Evolutionary conservation across 2,329 filamentous ascomycete species (phyloP).

Genomic region (Pseudogymnoascus sp.): DNA sequence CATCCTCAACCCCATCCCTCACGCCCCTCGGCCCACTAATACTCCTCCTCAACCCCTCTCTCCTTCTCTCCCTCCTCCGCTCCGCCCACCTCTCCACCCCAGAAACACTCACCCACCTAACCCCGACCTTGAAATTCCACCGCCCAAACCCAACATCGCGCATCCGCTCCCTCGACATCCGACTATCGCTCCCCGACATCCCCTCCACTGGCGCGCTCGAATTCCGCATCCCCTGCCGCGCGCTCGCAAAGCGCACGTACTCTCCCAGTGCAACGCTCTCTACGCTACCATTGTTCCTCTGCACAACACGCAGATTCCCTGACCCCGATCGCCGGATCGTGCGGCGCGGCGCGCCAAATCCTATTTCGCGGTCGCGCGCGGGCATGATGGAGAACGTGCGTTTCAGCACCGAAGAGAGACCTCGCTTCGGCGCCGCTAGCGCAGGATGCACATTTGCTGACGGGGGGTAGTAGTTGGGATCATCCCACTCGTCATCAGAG

Average conservation of each 20-base stretch:
- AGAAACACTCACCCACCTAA: conserved; percentile 40
- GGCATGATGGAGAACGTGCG: conserved; percentile 54
- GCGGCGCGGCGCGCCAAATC: conserved; percentile 33
- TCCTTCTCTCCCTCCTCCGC: conserved; percentile 48
- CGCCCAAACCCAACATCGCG: conserved; percentile 25
- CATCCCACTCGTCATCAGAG: conserved; percentile 16
- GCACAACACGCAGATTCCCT: conserved; percentile 51
- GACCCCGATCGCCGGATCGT: conserved; percentile 51
- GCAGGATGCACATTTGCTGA: not conserved
- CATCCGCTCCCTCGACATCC: conserved; percentile 8
- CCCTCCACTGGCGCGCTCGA: not conserved
- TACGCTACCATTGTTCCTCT: conserved; percentile 36
- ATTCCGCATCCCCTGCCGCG: conserved; percentile 4
- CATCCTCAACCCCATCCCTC: conserved; percentile 25
- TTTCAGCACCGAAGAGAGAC: conserved; percentile 37
- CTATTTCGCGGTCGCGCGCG: conserved; percentile 27
- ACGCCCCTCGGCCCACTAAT: conserved; percentile 47
- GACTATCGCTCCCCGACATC: not conserved
- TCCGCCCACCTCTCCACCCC: conserved; percentile 49
- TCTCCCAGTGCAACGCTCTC: conserved; percentile 16
- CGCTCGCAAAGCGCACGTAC: conserved; percentile 11
- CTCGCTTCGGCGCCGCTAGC: conserved; percentile 37
- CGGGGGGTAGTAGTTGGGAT: conserved; percentile 5
- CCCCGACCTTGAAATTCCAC: conserved; percentile 28
- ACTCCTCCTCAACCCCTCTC: conserved; percentile 47